Percentiles rank a stretch among this genome's conserved stretches.
Evolutionary conservation across 352 stramenopile species (phyloP).

Genomic region (Phytophthora brassicae): DNA sequence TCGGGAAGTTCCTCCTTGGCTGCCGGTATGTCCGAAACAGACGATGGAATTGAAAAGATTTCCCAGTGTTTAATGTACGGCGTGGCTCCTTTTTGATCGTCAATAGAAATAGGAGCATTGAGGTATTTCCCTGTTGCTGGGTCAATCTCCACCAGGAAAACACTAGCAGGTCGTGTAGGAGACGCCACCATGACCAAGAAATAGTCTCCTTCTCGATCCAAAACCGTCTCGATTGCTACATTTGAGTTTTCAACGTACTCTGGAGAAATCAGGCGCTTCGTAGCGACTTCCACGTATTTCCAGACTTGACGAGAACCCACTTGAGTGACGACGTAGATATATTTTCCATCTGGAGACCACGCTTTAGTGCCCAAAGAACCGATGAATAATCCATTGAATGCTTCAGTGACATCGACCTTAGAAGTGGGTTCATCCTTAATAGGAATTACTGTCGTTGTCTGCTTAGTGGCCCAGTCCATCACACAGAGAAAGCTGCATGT

Average conservation of each 20-base stretch:
- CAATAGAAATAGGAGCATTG: slow-evolving; percentile 40
- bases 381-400: slow-evolving; percentile 78
- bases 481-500: slow-evolving; percentile 73
- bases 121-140: slow-evolving; percentile 42
- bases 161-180: slow-evolving; percentile 51
- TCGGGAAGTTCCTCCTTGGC: slow-evolving; percentile 37
- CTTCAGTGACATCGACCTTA: slow-evolving; percentile 34
- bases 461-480: slow-evolving; percentile 60
- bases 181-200: slow-evolving; percentile 62
- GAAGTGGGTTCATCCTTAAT: slow-evolving; percentile 54
- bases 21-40: slow-evolving; percentile 46
- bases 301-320: slow-evolving; percentile 64
- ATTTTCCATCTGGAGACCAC: slow-evolving; percentile 59
- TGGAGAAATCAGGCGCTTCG: slow-evolving; percentile 47
- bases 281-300: slow-evolving; percentile 69
- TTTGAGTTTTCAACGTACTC: slow-evolving; percentile 49
- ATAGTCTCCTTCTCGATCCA: slow-evolving; percentile 42
- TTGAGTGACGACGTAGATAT: slow-evolving; percentile 72
- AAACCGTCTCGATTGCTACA: slow-evolving; percentile 51
- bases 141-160: slow-evolving; percentile 62
- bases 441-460: slow-evolving; percentile 60
- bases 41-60: slow-evolving; percentile 52
- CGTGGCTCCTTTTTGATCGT: slow-evolving; percentile 41
- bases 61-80: slow-evolving; percentile 63
- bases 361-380: slow-evolving; percentile 47